A percentile compares a stretch with the other conserved stretches of the same genome.
Conservation (phyloP, 345 rosid genomes). For the Bruguiera parviflora region DNA sequence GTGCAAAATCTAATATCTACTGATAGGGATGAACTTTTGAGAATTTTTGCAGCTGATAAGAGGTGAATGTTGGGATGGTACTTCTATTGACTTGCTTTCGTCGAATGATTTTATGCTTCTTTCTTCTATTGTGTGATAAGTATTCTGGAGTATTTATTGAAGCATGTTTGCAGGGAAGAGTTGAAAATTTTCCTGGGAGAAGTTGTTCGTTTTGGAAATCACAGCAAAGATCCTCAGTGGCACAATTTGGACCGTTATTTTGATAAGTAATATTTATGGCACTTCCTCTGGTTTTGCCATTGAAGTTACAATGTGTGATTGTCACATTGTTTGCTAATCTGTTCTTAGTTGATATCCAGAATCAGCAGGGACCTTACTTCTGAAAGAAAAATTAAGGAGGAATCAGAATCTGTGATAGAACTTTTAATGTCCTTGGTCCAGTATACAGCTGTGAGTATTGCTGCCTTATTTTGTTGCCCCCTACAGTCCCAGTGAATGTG, state of each 20-base stretch:
- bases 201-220: conserved; percentile 97
- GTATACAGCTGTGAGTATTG: conserved; percentile 75
- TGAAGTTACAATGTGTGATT: not conserved
- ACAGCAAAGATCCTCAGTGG: conserved; percentile 97
- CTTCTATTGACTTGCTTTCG: not conserved
- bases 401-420: conserved; percentile 63
- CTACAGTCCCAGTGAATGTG: not conserved
- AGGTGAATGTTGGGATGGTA: conserved; percentile 42
- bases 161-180: conserved; percentile 62
- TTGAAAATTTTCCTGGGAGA: conserved; percentile 81
- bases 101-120: not conserved
- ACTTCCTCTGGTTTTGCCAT: conserved; percentile 11
- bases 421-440: conserved; percentile 72
- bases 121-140: not conserved
- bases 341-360: conserved; percentile 45
- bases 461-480: not conserved
- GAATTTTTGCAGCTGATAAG: conserved; percentile 84
- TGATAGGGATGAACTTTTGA: conserved; percentile 72
- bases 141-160: not conserved
- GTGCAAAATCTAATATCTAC: conserved; percentile 74
- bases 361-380: conserved; percentile 42
- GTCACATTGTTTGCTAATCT: not conserved
- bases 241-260: conserved; percentile 93
- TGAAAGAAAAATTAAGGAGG: conserved; percentile 65
- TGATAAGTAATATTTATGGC: conserved; percentile 60